Conservation (phyloP, 2,329 filamentous ascomycete species). For the Ceratocystis cubensis region DNA sequence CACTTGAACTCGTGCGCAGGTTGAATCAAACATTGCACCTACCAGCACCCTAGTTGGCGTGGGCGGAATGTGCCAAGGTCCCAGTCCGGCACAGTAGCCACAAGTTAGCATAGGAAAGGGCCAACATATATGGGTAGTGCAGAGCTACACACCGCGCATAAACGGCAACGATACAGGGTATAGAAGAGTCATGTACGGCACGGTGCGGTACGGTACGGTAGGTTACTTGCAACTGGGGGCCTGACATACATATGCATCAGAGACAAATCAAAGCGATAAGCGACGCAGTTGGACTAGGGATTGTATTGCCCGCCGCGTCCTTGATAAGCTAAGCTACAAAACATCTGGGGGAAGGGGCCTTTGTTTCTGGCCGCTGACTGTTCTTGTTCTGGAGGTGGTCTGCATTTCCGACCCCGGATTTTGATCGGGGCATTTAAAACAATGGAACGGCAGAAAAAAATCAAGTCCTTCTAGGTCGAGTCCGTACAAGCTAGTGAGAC, state of each 20-base stretch:
- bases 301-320: too few species aligned
- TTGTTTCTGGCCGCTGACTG: not conserved
- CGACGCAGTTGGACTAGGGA: not conserved
- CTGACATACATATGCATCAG: not conserved
- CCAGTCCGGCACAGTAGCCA: not conserved
- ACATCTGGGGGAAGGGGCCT: not conserved
- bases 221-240: not conserved
- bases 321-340: not conserved
- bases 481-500: not conserved
- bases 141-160: not conserved
- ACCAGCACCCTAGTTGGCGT: not conserved
- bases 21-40: not conserved
- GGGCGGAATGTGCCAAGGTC: not conserved
- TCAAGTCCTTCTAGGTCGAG: not conserved
- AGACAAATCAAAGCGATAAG: not conserved
- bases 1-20: too few species aligned
- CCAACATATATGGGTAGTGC: not conserved
- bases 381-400: not conserved
- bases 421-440: not conserved
- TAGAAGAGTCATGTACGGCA: too few species aligned
- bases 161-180: not conserved
- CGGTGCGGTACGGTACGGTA: not conserved
- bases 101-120: too few species aligned
- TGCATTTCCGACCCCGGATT: not conserved
- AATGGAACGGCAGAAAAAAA: not conserved